Percentiles rank a stretch among this genome's conserved stretches.
Conservation (phyloP, 805 yeast species). For the Metahyphopichia silvanorum region DNA sequence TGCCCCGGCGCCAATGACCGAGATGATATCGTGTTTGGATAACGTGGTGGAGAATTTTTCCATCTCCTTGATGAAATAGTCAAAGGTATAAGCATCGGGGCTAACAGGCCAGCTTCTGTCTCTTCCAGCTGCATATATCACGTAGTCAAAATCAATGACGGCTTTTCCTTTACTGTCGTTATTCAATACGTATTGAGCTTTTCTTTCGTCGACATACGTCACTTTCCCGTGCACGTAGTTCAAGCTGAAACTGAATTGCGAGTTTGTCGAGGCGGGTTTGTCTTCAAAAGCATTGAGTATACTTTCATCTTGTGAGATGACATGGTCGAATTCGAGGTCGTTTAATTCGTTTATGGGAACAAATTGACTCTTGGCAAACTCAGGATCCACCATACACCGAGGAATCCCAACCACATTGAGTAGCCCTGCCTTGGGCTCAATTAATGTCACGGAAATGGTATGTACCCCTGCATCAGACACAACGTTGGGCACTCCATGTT, state of each 20-base stretch:
- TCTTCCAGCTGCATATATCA: conserved; percentile 48
- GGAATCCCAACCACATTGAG: conserved; percentile 40
- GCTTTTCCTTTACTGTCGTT: conserved; percentile 6
- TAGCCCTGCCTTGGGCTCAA: conserved; percentile 40
- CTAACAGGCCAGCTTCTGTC: conserved; percentile 53
- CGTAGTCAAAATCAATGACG: conserved; percentile 41
- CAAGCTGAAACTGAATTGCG: conserved; percentile 15
- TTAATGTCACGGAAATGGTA: conserved; percentile 27
- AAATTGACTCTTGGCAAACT: conserved; percentile 37
- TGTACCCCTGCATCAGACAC: background rate
- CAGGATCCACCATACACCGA: conserved; percentile 32
- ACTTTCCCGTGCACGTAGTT: conserved; percentile 34
- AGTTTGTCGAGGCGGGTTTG: background rate
- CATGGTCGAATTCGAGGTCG: conserved; percentile 24
- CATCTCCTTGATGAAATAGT: conserved; percentile 43
- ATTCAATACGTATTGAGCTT: conserved; percentile 24
- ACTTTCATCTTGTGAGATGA: conserved; percentile 20
- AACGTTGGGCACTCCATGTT: conserved; percentile 2
- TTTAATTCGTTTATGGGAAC: conserved; percentile 28
- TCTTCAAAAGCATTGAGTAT: conserved; percentile 12
- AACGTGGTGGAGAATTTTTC: conserved; percentile 25
- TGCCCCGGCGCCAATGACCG: conserved; percentile 47
- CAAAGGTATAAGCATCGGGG: conserved; percentile 41
- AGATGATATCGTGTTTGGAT: conserved; percentile 25
- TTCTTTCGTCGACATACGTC: conserved; percentile 17